Evolutionary conservation across 2,329 filamentous ascomycete genomes (phyloP), one percentile per base, ranked within the genome.

Genomic region (Ascocoryne sarcoides): DNA sequence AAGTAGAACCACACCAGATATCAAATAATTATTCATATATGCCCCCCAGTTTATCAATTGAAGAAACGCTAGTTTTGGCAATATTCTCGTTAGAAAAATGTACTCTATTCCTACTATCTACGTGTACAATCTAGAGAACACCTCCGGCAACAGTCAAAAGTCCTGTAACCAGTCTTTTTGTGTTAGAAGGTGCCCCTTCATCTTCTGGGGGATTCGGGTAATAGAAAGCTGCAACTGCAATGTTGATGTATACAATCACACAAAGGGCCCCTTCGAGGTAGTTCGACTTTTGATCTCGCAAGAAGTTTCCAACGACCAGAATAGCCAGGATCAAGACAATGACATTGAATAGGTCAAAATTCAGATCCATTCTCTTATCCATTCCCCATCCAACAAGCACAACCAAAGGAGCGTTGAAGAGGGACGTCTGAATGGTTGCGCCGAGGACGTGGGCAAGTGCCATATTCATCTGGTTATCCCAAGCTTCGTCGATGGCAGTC

Each of bases 311-410:
- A 28, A 94, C 84, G 0, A 88, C 86, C 31, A 95, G 68, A 53
- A 95, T 90, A 19, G 85, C 77, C 17, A 95, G 70, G 42, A 95
- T 77, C 7, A 95, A 68, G 48, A 93, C 72, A 42, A 83, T 75
- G 15, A 93, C 73, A 65, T 93, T 86, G 67, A 95, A 95, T 10
- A 88, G 70, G 52, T 92, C 84, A 59, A 95, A 95, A 58, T 87
- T 81, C 38, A 95, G 69, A 47, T 84, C 79, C 75, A 95, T 85
- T 4, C 68, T 56, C 52, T 78, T 78, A 42, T 64, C 63, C 26
- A 88, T 63, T 16, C 83, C 81, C 88, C 89, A 95, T 32, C 82
- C 85, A 36, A 93, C 82, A 28, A 95, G 70, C 23, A 94, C 78
- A 5, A 86, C 79, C 3, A 95, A 71, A 0, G 89, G 88, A 0